These are phyloP conservation scores for Maudiozyma saulgeensis DNA, from an alignment of 805 yeast species.

Conservation along the genomic window DNA sequence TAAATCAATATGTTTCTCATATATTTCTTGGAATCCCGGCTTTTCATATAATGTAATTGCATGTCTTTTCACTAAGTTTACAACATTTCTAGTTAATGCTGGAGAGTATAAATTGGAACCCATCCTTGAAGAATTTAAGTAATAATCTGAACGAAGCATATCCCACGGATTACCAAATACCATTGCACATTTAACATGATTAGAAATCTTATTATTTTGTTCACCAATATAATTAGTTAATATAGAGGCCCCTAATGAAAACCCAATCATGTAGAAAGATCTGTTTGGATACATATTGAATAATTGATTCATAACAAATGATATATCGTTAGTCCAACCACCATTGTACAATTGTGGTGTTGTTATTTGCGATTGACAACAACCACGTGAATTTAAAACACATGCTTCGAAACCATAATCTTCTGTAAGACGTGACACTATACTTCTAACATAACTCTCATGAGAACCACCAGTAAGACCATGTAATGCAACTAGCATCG, in stretches of 20 bases:
- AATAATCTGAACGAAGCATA: slow-evolving; percentile 39
- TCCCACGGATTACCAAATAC: slow-evolving; percentile 72
- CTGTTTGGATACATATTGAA: slow-evolving; percentile 37
- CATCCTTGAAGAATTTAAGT: slow-evolving; percentile 34
- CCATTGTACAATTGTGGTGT: slow-evolving; percentile 65
- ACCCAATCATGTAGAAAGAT: slow-evolving; percentile 66
- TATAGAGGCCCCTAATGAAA: slow-evolving; percentile 70
- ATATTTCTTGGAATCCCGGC: slow-evolving; percentile 10
- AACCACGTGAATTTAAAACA: slow-evolving; percentile 69
- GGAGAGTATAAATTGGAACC: slow-evolving; percentile 42
- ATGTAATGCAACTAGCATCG: slow-evolving; percentile 58
- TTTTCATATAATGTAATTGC: slow-evolving; percentile 30
- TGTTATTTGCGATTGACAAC: slow-evolving; percentile 59
- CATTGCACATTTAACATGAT: slow-evolving; percentile 42
- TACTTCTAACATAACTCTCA: slow-evolving; percentile 61
- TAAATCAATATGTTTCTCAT: slow-evolving; percentile 18
- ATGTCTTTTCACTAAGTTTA: slow-evolving; percentile 36
- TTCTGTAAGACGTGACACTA: slow-evolving; percentile 35
- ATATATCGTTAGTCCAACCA: slow-evolving; percentile 59
- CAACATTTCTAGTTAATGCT: slow-evolving; percentile 40
- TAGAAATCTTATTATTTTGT: slow-evolving; percentile 36
- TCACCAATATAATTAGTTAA: slow-evolving; percentile 66
- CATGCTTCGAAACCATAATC: slow-evolving; percentile 45
- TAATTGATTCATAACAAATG: slow-evolving; percentile 1
- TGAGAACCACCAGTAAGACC: slow-evolving; percentile 85